Evolutionary conservation across 2,329 filamentous ascomycete species (phyloP), one percentile per base, ranked within the genome.

Genomic region (Leptographium flavum): DNA sequence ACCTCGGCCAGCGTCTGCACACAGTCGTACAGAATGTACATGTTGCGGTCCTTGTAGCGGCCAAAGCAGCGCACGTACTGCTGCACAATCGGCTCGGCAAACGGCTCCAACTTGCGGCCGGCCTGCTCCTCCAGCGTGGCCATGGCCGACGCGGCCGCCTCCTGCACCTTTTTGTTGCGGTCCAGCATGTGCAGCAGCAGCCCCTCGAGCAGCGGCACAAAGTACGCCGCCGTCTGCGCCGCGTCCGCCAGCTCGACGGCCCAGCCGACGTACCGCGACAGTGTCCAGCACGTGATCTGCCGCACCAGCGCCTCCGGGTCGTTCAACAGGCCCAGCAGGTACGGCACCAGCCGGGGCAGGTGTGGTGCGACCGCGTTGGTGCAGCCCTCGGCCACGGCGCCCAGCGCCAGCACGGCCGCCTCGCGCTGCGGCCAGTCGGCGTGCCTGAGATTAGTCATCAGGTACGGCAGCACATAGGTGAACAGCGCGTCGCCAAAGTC

Each of bases 21-120:
- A 61, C 92, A 96, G 65, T 98, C 92, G 66, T 98, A 98, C 30
- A 98, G 76, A 45, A 96, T 93, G 67, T 93, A 95, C 79, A 96
- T 95, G 67, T 98, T 98, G 57, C 87, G 82, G 63, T 96, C 90
- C 71, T 98, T 96, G 76, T 96, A 98, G 63, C 84, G 87, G 44
- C 71, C 75, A 63, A 98, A 98, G 63, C 92, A 98, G 49, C 75
- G 72, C 43, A 95, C 87, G 57, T 90, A 96, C 60, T 96, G 92
- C 50, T 81, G 81, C 44, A 96, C 77, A 55, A 98, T 96, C 23
- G 88, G 85, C 25, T 81, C 74, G 56, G 86, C 88, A 64, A 95
- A 98, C 0, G 86, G 86, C 51, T 81, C 79, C 36, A 98, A 67
- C 49, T 81, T 74, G 51, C 78, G 78, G 47, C 86, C 86, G 0